Base-by-base conservation (phyloP, 2,329 filamentous ascomycete genomes). In the Pyrenochaeta sp. region DNA sequence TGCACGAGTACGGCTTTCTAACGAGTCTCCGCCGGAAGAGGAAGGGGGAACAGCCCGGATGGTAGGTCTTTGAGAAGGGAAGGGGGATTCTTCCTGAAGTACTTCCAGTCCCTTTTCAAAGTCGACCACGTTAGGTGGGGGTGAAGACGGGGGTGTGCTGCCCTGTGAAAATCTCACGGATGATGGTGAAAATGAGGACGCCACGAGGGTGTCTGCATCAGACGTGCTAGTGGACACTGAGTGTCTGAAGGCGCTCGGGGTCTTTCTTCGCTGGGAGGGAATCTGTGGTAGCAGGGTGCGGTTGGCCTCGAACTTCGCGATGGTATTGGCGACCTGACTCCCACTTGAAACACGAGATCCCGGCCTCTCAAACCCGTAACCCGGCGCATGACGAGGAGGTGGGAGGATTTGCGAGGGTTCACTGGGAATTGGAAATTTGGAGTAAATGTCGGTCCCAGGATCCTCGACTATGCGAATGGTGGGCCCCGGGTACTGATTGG, bases 391-490 rank as follows among this genome's bases (percentile, higher is more conserved):
- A 55, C 63, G 69, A 60, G 70, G 67, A 55, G 70, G 66, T 35
- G 65, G 60, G 43, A 74, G 59, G 44, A 73, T 61, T 35, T 73
- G 72, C 40, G 71, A 69, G 35, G 71, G 61, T 50, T 70, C 61
- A 44, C 61, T 68, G 31, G 71, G 69, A 46, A 72, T 67, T 40
- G 71, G 71, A 39, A 61, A 66, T 59, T 73, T 74, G 35, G 63
- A 61, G 58, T 73, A 73, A 48, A 66, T 55, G 23, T 68, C 53
- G 24, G 63, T 50, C 13, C 57, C 63, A 35, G 67, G 55, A 39
- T 73, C 68, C 21, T 71, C 60, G 26, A 74, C 69, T 45, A 74
- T 64, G 55, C 72, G 70, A 31, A 73, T 74, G 22, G 69, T 73
- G 15, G 72, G 67, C 30, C 64, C 61, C n/a, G 65, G 53, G 41